Base-by-base conservation (phyloP, 2,329 filamentous ascomycete genomes). In the Chaetomium sp. region DNA sequence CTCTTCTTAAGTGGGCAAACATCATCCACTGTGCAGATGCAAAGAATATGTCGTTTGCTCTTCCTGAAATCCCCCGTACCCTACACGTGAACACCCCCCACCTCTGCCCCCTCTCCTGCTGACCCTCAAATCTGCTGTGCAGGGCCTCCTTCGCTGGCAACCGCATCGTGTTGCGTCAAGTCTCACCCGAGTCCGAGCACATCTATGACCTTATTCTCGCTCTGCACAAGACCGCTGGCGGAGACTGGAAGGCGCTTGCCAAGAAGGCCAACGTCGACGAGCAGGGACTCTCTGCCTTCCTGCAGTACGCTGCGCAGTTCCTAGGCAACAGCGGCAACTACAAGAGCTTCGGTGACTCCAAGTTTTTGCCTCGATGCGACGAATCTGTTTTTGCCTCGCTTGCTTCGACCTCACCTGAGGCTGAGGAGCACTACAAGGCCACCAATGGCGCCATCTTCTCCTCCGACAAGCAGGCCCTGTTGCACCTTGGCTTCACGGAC, bases 291-390 rank as follows among this genome's bases (percentile, higher is more conserved):
- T 82, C 83, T 19, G 81, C 83, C 66, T 93, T 93, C 78, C 81
- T 94, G 45, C 86, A 93, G 75, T 95, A 94, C 75, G 83, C 90
- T 8, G 87, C 85, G 33, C 90, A 92, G 76, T 93, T 95, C 76
- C 81, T 95, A 2, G 90, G 90, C 53, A 95, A 94, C 74, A 83
- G 83, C 67, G 90, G 92, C 68, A 95, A 95, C 77, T 95, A 94
- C 80, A 94, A 94, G 80, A 90, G 90, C 70, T 94, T 93, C 72
- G 92, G 92, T 51, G 91, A 95, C 77, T 86, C 89, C 72, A 95
- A 95, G 75, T 93, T 95, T 74, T 84, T 95, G 64, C 91, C 91
- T 2, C 83, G 90, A 70, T 86, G 90, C 72, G 81, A 83, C 7
- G 83, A 87, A 70, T 83, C 85, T 65, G 84, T 82, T 5, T 83